These are phyloP conservation scores for Helianthus tuberosus DNA, from an alignment of 129 eudicot species.

Conservation along the genomic window DNA sequence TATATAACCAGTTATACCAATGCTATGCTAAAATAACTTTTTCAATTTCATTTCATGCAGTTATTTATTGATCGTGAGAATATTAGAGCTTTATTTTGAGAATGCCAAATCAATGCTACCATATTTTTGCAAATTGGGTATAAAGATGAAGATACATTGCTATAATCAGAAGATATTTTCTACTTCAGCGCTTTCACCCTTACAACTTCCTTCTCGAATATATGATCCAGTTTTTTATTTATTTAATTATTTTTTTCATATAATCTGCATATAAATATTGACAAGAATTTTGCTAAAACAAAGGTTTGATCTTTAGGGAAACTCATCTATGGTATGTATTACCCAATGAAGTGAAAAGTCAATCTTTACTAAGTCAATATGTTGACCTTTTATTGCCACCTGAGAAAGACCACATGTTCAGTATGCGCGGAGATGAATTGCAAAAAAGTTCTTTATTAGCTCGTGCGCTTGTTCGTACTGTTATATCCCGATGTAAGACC, in stretches of 20 bases:
- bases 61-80: background rate
- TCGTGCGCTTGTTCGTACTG: conserved; percentile 82
- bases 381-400: conserved; percentile 65
- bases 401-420: conserved; percentile 62
- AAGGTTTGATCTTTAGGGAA: conserved; percentile 53
- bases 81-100: conserved; percentile 14
- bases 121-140: conserved; percentile 31
- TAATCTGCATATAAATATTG: background rate
- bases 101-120: conserved; percentile 35
- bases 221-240: conserved; percentile 26
- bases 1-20: background rate
- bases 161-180: conserved; percentile 40
- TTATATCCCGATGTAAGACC: conserved; percentile 78
- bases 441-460: conserved; percentile 74
- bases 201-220: conserved; percentile 63
- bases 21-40: background rate
- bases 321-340: conserved; percentile 86
- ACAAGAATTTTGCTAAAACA: background rate
- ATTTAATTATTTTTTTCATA: background rate
- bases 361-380: conserved; percentile 55
- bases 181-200: conserved; percentile 44
- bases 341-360: conserved; percentile 72
- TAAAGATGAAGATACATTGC: conserved; percentile 49
- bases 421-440: conserved; percentile 50
- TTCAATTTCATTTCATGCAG: conserved; percentile 11